Base-by-base conservation (phyloP, 805 yeast genomes). In the Pichia deserticola region DNA sequence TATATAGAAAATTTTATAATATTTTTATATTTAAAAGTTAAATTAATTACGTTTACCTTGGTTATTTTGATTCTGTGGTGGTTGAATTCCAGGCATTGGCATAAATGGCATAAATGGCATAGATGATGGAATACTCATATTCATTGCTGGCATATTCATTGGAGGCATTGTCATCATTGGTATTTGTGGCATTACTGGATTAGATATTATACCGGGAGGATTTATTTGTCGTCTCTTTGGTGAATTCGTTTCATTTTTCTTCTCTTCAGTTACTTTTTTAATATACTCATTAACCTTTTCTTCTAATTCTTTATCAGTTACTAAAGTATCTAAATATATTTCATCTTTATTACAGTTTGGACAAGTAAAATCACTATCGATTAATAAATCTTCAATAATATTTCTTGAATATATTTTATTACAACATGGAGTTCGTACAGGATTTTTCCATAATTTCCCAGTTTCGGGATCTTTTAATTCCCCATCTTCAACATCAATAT, bases 301-400 rank as follows among this genome's bases (percentile, higher is more conserved):
- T 49, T 77, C 77, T 61, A 80, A 70, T n/a, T 77, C 86, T 43
- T 72, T 71, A 60, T 88, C 89, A 1, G 74, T 72, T 5, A 72
- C 71, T 42, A 92, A 70, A 15, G 82, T 76, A 65, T 92, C 99
- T 44, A 92, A 72, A 53, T 81, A 81, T 1, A 87, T 74, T 51
- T 89, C 97, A 28, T 78, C 80, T 15, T 74, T 76, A 3, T 76
- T 79, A 70, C 99, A 92, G 55, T 81, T 82, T 5, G 99, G 98
- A 68, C 99, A 92, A 37, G 78, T 81, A 68, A 92, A 92, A 61
- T 92, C 98, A 49, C 81, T 77, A 30, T 87, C 95, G 47, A 92
- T 74, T 29, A 92, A 69, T 7, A 75, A 64, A 53, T 78, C 79
- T 58, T 86, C 90, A 49, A 86, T 77, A 34, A 84, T 70, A 29